Percentiles rank a stretch among this genome's conserved stretches.
Evolutionary conservation across 1,139 yeast species (phyloP).

Genomic region (Magnusiomyces suaveolens): DNA sequence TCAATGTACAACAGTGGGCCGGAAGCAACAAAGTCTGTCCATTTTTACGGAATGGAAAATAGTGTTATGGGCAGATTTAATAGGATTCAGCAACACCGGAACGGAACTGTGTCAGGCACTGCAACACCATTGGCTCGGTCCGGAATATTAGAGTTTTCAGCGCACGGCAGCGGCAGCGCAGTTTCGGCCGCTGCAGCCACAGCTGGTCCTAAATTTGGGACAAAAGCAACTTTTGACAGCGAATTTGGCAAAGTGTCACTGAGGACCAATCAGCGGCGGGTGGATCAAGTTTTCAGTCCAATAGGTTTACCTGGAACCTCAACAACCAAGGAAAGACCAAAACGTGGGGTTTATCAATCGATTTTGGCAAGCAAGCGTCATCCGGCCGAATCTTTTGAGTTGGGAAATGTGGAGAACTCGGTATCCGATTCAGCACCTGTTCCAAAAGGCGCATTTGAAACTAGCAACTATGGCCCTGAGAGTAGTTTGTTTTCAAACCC

Average conservation of each 20-base stretch:
- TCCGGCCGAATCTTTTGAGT: too few species aligned
- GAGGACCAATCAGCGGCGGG: too few species aligned
- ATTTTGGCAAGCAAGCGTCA: too few species aligned
- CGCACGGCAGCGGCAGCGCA: not conserved
- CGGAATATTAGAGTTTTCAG: constrained; percentile 8
- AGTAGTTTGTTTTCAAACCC: not conserved
- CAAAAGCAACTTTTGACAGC: not conserved
- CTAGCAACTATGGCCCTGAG: not conserved
- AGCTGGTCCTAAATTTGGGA: not conserved
- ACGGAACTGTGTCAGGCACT: constrained; percentile 3
- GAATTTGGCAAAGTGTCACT: too few species aligned
- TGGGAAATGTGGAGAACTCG: not conserved
- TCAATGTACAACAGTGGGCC: not conserved
- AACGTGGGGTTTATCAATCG: too few species aligned
- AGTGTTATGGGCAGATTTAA: constrained; percentile 27
- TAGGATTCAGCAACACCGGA: constrained; percentile 11
- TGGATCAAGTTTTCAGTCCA: not conserved
- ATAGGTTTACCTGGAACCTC: not conserved
- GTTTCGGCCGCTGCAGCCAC: not conserved
- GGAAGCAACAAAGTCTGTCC: not conserved
- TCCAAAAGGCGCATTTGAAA: not conserved
- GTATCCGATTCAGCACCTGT: too few species aligned
- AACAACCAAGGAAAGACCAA: not conserved
- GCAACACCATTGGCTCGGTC: constrained; percentile 10
- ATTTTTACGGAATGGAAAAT: constrained; percentile 19